These are phyloP conservation scores for Limnomonas spitsbergensis DNA, from an alignment of 139 green algal species.

Conservation along the genomic window DNA sequence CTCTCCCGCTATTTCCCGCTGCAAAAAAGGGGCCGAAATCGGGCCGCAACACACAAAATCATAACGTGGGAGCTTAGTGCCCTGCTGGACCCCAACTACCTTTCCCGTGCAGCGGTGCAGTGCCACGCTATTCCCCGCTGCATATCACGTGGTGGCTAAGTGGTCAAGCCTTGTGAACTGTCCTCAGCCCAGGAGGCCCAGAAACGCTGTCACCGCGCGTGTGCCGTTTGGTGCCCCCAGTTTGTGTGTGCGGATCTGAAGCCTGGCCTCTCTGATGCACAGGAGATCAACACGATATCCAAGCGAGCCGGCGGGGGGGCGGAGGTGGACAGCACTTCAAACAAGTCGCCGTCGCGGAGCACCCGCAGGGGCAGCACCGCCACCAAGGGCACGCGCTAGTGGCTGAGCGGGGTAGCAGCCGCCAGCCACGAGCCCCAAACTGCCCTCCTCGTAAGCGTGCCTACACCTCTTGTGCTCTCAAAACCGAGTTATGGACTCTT, in stretches of 20 bases:
- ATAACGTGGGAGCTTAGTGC: background rate
- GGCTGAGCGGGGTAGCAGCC: too few relatives aligned
- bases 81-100: too few relatives aligned
- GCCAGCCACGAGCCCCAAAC: too few relatives aligned
- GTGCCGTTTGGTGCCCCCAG: background rate
- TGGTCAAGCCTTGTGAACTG: background rate
- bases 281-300: slow-evolving; percentile 8
- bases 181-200: background rate
- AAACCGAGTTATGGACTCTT: too few relatives aligned
- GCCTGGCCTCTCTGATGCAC: background rate
- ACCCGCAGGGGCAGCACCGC: too few relatives aligned
- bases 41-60: background rate
- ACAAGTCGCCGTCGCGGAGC: too few relatives aligned
- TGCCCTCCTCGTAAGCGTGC: too few relatives aligned
- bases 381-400: too few relatives aligned
- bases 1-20: too few relatives aligned
- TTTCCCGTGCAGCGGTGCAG: too few relatives aligned
- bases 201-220: background rate
- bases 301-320: background rate
- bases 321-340: background rate
- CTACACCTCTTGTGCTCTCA: too few relatives aligned
- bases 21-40: background rate
- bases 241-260: background rate
- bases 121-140: background rate
- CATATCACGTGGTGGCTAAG: background rate